Percentiles rank a stretch among this genome's conserved stretches.
Conservation (phyloP, 768 basidiomycete species). For the Calocybe gangraenosa region DNA sequence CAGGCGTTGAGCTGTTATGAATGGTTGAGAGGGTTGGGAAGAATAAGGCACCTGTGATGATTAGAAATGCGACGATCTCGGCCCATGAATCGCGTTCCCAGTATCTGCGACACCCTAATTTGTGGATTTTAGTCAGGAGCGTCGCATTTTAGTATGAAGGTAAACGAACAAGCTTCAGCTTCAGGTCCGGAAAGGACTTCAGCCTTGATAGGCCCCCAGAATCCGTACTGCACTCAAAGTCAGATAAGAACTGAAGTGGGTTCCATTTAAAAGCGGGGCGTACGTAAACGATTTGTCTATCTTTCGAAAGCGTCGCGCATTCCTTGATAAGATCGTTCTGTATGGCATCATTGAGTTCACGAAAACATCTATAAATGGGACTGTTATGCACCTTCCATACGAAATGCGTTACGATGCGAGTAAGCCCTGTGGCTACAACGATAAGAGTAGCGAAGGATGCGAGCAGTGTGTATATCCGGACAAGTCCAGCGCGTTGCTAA, state of each 20-base stretch:
- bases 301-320: slow-evolving; percentile 42
- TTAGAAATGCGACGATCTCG: slow-evolving; percentile 59
- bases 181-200: slow-evolving; percentile 28
- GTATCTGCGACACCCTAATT: slow-evolving; percentile 53
- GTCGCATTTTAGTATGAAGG: not conserved
- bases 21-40: not conserved
- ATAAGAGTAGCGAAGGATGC: slow-evolving; percentile 44
- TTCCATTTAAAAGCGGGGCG: slow-evolving; percentile 12
- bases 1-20: no score
- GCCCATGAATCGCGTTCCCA: slow-evolving; percentile 68
- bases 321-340: slow-evolving; percentile 57
- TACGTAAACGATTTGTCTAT: slow-evolving; percentile 31
- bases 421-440: slow-evolving; percentile 46
- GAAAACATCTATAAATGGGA: not conserved
- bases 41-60: slow-evolving; percentile 49
- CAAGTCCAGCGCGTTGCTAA: slow-evolving; percentile 53
- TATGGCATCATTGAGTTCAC: no score
- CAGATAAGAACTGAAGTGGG: not conserved
- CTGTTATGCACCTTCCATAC: slow-evolving; percentile 50
- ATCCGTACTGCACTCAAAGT: slow-evolving; percentile 36
- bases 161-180: slow-evolving; percentile 42
- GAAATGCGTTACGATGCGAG: slow-evolving; percentile 63
- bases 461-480: slow-evolving; percentile 54
- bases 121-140: slow-evolving; percentile 10
- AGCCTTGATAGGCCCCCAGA: slow-evolving; percentile 45